Conservation (phyloP, 805 yeast genomes). For the Pichia scutulata region DNA sequence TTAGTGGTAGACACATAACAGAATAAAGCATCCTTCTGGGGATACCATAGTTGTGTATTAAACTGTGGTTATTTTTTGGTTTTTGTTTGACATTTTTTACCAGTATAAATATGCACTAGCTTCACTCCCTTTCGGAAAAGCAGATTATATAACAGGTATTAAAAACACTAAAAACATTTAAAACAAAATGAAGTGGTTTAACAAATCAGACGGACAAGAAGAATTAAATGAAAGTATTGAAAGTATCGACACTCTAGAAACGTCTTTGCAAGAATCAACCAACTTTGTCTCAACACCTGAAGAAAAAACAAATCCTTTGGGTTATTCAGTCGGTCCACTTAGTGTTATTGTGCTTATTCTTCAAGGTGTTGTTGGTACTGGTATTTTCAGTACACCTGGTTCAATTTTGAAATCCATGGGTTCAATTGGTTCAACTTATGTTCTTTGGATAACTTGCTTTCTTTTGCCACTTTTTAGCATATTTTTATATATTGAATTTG, state of each 20-base stretch:
- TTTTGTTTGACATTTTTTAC: no score
- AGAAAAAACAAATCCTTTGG: conserved; percentile 28
- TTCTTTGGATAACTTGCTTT: conserved; percentile 37
- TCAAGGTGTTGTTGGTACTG: conserved; percentile 70
- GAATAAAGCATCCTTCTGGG: no score
- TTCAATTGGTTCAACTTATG: conserved; percentile 36
- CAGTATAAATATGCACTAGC: no score
- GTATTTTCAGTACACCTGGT: conserved; percentile 67
- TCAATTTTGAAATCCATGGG: conserved; percentile 43
- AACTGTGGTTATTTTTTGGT: no score
- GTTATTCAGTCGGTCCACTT: conserved; percentile 30
- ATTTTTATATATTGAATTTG: conserved; percentile 34
- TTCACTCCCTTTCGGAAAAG: no score
- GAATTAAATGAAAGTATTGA: background rate
- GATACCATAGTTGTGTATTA: no score
- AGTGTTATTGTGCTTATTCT: conserved; percentile 54
- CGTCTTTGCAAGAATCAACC: background rate
- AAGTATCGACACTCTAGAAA: background rate
- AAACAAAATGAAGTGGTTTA: background rate
- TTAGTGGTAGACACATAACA: no score
- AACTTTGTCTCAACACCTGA: conserved; percentile 28
- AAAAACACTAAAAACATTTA: background rate
- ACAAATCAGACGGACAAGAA: background rate
- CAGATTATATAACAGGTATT: no score
- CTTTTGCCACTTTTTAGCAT: conserved; percentile 32